Percentiles rank a stretch among this genome's conserved stretches.
phyloP scores from a whole-genome alignment of 1,284 basidiomycete species.

The Athelia psychrophila region DNA sequence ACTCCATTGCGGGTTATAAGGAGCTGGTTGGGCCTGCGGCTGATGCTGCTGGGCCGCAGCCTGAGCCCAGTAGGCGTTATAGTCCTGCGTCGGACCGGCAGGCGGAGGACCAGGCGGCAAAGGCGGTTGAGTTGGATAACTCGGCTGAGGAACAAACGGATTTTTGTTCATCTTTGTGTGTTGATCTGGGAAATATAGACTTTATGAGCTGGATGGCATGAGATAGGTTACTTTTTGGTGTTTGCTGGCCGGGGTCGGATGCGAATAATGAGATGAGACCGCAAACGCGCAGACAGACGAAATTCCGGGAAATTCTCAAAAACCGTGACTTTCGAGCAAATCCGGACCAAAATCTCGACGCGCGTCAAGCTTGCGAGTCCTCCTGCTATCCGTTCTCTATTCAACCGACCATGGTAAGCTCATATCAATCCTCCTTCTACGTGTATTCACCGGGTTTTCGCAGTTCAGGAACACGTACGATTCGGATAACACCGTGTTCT shows the following conservation, averaged over 20 bases:
- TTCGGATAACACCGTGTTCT: conserved; percentile 96
- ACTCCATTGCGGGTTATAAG: conserved; percentile 66
- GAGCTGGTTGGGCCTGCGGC: conserved; percentile 40
- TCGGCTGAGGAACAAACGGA: conserved; percentile 67
- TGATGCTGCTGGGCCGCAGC: conserved; percentile 48
- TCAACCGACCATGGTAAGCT: conserved; percentile 3
- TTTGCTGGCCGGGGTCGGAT: conserved; percentile 13
- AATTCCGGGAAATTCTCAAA: no score
- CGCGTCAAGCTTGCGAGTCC: conserved; percentile 20
- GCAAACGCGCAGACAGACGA: no score
- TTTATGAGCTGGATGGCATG: not conserved
- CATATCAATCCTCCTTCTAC: not conserved
- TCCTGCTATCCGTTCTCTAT: not conserved
- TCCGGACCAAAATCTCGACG: conserved; percentile 13
- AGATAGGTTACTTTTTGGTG: conserved; percentile 1
- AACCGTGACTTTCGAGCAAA: not conserved
- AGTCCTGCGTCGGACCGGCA: conserved; percentile 65
- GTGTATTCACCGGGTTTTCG: conserved; percentile 7
- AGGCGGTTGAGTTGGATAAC: conserved; percentile 67
- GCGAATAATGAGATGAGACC: not conserved
- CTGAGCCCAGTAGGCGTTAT: conserved; percentile 72
- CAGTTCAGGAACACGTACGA: conserved; percentile 96
- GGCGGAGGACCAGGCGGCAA: conserved; percentile 78
- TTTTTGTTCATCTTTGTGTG: conserved; percentile 66
- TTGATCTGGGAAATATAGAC: not conserved